Evolutionary conservation across 164 flowering plant species (phyloP), one percentile per base, ranked within the genome.

Genomic region (Magnolia changhungtana): DNA sequence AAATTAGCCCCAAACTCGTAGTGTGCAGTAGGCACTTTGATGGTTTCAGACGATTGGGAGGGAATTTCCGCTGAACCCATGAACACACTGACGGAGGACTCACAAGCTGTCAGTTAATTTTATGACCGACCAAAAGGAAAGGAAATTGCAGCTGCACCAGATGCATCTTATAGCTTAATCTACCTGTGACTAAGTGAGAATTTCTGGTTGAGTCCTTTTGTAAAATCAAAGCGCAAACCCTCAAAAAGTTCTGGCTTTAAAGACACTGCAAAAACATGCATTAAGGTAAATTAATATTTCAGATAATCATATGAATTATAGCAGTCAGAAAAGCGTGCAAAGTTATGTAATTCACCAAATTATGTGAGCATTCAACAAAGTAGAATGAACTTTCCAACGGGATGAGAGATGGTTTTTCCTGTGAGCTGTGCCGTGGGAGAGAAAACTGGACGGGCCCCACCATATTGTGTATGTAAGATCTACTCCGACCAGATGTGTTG

Each of bases 1-100:
- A 83, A 96, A 81, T 93, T 94, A 49, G 98, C 98, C 51, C 99
- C 99, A 74, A 96, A 96, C 80, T 96, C 98, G 82, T 96, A 96
- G 73, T 91, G 84, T 29, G 98, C 86, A 65, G 94, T 89, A 31
- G 99, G 95, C 69, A 96, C 86, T 86, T 96, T 96, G 71, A 96
- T 89, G 14, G 89, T 83, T 72, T 96, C 99, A 1, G 92, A 1
- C 64, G 90, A 86, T 79, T 95, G 99, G 61, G 94, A 88, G 73
- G 99, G 99, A 82, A 96, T 63, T 78, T 94, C 97, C 9, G 83
- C 86, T 0, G 96, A 89, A 31, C 99, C 99, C 98, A 96, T 94
- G 78, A 86, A 75, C 20, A 96, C 90, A 79, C 98, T 96, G 87
- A 63, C 19, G 29, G 20, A 79, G 64, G 11, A 29, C 24, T 51